Percentiles rank a stretch among this genome's conserved stretches.
Conservation (phyloP, 2,329 filamentous ascomycete species). For the Aspergillus sp. region DNA sequence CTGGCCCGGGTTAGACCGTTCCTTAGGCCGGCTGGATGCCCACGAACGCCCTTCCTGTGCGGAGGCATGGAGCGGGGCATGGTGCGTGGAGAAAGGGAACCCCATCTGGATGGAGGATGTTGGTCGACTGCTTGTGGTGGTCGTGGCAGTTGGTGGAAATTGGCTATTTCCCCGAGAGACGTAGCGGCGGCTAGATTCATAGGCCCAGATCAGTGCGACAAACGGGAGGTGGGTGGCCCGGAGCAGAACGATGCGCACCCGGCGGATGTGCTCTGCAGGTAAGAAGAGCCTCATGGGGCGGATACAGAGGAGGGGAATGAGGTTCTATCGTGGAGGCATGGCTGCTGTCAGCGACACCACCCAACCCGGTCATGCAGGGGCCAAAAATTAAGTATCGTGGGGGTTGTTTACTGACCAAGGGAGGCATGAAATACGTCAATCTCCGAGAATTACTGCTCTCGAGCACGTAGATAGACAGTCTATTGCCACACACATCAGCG, state of each 20-base stretch:
- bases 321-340: slow-evolving; percentile 48
- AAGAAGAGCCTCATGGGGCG: slow-evolving; percentile 60
- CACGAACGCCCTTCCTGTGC: slow-evolving; percentile 25
- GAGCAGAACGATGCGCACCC: slow-evolving; percentile 59
- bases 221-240: slow-evolving; percentile 61
- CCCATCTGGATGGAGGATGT: slow-evolving; percentile 24
- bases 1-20: slow-evolving; percentile 25
- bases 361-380: neutral
- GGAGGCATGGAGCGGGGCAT: slow-evolving; percentile 27
- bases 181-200: slow-evolving; percentile 45
- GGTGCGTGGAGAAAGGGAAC: slow-evolving; percentile 24
- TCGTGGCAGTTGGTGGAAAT: slow-evolving; percentile 24
- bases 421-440: slow-evolving; percentile 51
- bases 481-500: slow-evolving; percentile 22
- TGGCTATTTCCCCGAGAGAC: slow-evolving; percentile 27
- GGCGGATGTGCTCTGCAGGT: slow-evolving; percentile 56
- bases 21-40: slow-evolving; percentile 20
- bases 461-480: slow-evolving; percentile 47
- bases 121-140: slow-evolving; percentile 19
- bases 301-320: slow-evolving; percentile 58
- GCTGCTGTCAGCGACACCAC: slow-evolving; percentile 12
- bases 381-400: neutral
- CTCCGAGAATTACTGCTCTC: slow-evolving; percentile 50
- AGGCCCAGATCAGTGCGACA: slow-evolving; percentile 59
- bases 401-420: slow-evolving; percentile 38